A percentile compares a stretch with the other conserved stretches of the same genome.
Conservation (phyloP, 495 filamentous ascomycete species). For the Podospora bellae-mahoneyi region DNA sequence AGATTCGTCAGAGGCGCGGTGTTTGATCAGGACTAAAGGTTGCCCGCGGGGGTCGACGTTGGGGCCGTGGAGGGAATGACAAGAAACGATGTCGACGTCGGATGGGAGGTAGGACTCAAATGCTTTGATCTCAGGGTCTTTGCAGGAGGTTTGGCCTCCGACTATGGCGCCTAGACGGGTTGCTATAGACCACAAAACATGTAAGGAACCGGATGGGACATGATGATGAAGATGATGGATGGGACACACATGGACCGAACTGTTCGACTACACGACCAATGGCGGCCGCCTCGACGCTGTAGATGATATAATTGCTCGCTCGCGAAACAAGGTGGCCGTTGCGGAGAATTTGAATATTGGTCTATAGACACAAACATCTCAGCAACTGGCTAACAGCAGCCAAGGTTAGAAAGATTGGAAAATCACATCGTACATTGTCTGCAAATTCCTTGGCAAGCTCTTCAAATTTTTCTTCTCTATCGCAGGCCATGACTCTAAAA, state of each 20-base stretch:
- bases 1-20: constrained; percentile 75
- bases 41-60: constrained; percentile 82
- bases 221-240: constrained; percentile 12
- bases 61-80: constrained; percentile 94
- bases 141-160: constrained; percentile 96
- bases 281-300: constrained; percentile 90
- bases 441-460: constrained; percentile 72
- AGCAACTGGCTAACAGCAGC: constrained; percentile 50
- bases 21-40: constrained; percentile 88
- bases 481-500: constrained; percentile 88
- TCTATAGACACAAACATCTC: constrained; percentile 53
- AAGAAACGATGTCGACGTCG: constrained; percentile 92
- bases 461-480: constrained; percentile 79
- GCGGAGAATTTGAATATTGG: constrained; percentile 70
- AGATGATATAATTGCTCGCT: constrained; percentile 93
- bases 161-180: constrained; percentile 93
- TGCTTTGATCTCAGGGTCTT: constrained; percentile 90
- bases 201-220: constrained; percentile 20
- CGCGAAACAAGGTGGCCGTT: constrained; percentile 96
- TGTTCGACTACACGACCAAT: constrained; percentile 79
- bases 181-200: constrained; percentile 49
- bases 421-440: constrained; percentile 54
- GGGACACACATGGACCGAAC: constrained; percentile 83
- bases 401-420: constrained; percentile 14
- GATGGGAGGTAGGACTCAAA: constrained; percentile 83